Evolutionary conservation across 352 stramenopile genomes (phyloP).

Genomic region (Phytophthora brassicae): DNA sequence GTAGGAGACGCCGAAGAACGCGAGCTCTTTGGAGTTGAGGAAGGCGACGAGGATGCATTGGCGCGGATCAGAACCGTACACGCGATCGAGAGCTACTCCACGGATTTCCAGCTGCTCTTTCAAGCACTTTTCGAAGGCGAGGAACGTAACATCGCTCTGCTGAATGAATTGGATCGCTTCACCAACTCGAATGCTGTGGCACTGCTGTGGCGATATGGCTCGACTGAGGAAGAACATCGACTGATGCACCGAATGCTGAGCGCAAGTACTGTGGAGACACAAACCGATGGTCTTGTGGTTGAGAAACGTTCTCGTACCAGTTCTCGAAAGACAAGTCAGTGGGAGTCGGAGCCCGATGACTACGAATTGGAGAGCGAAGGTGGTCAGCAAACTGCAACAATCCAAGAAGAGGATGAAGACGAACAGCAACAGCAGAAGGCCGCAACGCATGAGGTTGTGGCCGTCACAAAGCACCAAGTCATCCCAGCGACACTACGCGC

Average conservation of each 20-base stretch:
- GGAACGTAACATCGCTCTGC: constrained; percentile 34
- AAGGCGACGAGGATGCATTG: constrained; percentile 37
- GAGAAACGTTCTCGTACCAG: constrained; percentile 15
- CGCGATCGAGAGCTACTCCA: constrained; percentile 52
- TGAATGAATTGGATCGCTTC: constrained; percentile 69
- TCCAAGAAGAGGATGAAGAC: constrained; percentile 5
- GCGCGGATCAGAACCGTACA: constrained; percentile 41
- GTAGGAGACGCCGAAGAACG: constrained; percentile 45
- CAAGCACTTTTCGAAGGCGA: constrained; percentile 43
- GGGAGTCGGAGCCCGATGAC: constrained; percentile 21
- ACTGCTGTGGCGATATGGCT: constrained; percentile 69
- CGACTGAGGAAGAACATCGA: constrained; percentile 45
- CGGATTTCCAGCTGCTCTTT: constrained; percentile 67
- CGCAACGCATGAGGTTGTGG: constrained; percentile 14
- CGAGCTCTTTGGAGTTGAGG: constrained; percentile 45
- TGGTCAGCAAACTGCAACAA: background rate
- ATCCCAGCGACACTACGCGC: constrained; percentile 52
- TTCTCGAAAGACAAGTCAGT: constrained; percentile 16
- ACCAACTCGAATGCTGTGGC: constrained; percentile 68
- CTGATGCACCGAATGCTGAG: constrained; percentile 64
- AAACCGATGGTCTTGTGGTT: constrained; percentile 29
- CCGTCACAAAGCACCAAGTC: constrained; percentile 43
- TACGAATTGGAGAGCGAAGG: constrained; percentile 16
- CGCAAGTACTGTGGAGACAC: constrained; percentile 34
- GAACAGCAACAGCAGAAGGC: background rate